Conservation (phyloP, 768 basidiomycete species). For the Sarcodon aspratus region DNA sequence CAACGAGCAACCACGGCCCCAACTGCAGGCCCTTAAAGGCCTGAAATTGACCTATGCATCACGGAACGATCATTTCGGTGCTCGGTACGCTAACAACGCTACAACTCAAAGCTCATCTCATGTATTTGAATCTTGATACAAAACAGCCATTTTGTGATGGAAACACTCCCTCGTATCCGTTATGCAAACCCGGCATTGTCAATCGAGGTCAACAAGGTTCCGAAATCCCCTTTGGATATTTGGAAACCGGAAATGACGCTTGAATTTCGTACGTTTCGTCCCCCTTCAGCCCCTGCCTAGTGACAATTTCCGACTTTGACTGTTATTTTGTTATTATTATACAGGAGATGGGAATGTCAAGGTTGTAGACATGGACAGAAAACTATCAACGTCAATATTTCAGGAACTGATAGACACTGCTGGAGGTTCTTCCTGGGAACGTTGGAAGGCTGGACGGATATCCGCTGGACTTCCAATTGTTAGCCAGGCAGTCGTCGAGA, state of each 20-base stretch:
- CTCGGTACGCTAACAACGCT: slow-evolving; percentile 59
- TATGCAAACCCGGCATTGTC: slow-evolving; percentile 61
- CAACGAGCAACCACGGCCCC: slow-evolving; percentile 38
- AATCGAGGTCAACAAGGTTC: slow-evolving; percentile 44
- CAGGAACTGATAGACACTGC: slow-evolving; percentile 61
- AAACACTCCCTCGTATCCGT: slow-evolving; percentile 68
- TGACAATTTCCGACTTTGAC: background rate
- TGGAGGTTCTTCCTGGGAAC: slow-evolving; percentile 48
- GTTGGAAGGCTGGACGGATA: slow-evolving; percentile 36
- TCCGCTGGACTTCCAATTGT: slow-evolving; percentile 38
- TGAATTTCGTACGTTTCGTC: slow-evolving; percentile 48
- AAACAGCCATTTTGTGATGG: slow-evolving; percentile 67
- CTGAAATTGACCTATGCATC: slow-evolving; percentile 46
- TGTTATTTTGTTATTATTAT: background rate
- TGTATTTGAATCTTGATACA: too few relatives aligned
- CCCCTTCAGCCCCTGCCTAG: too few relatives aligned
- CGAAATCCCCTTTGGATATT: slow-evolving; percentile 38
- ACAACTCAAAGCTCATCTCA: too few relatives aligned
- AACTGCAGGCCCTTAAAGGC: slow-evolving; percentile 34
- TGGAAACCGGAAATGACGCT: slow-evolving; percentile 55
- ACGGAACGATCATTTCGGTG: slow-evolving; percentile 65
- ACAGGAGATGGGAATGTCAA: slow-evolving; percentile 38
- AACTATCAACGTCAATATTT: slow-evolving; percentile 58
- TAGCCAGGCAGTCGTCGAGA: too few relatives aligned
- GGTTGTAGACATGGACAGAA: slow-evolving; percentile 46